These are phyloP conservation scores for Urostyla sp. DNA, from an alignment of 73 alveolate species.

Conservation along the genomic window DNA sequence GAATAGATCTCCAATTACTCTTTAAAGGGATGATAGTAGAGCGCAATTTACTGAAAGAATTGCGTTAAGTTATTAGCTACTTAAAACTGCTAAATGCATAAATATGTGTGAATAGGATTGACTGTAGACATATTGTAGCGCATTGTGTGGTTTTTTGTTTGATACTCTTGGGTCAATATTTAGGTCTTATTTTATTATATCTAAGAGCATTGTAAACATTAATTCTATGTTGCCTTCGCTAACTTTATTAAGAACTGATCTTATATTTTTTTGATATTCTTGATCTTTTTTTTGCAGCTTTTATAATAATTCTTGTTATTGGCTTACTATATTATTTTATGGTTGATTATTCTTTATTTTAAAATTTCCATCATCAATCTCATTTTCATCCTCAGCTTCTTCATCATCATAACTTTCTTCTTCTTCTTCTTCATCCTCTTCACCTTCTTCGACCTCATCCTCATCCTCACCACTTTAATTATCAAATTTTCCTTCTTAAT, in stretches of 20 bases:
- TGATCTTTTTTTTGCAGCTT: not conserved
- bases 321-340: not conserved
- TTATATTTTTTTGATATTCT: conserved; percentile 18
- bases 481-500: not conserved
- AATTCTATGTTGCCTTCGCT: conserved; percentile 59
- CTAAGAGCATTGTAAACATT: conserved; percentile 37
- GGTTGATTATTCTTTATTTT: not conserved
- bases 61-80: conserved; percentile 38
- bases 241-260: conserved; percentile 62
- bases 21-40: conserved; percentile 52
- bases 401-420: not conserved
- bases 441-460: conserved; percentile 2
- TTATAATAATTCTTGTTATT: not conserved
- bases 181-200: not conserved
- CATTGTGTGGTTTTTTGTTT: not conserved
- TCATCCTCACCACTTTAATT: conserved; percentile 2
- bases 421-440: not conserved
- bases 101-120: conserved; percentile 51
- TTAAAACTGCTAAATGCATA: conserved; percentile 5
- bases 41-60: conserved; percentile 67
- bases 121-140: not conserved
- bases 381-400: conserved; percentile 15
- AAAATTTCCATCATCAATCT: not conserved
- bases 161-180: not conserved
- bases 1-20: conserved; percentile 50